Evolutionary conservation across 495 filamentous ascomycete species (phyloP).

Genomic region (Trypethelium eluteriae): DNA sequence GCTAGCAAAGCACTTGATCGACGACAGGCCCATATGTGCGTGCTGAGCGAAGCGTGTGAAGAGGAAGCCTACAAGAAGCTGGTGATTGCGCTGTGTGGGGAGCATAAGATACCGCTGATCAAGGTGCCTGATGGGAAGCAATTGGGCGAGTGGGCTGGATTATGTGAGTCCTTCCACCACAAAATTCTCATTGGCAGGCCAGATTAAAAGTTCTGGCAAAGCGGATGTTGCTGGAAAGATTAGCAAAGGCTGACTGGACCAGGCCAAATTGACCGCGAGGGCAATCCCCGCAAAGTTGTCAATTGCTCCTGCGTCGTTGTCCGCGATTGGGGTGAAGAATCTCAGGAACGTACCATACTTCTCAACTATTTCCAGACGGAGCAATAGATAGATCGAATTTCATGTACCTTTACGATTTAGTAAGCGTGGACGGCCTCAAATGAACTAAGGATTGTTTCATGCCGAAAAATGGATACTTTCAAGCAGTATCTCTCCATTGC

Average conservation of each 20-base stretch:
- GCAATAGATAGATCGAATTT: constrained; percentile 43
- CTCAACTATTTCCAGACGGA: constrained; percentile 99
- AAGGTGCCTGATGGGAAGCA: constrained; percentile 99
- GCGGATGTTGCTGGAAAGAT: background rate
- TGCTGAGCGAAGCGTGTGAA: constrained; percentile 97
- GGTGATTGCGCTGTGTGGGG: constrained; percentile 90
- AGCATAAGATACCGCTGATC: constrained; percentile 99
- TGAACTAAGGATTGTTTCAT: background rate
- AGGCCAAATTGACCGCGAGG: constrained; percentile 98
- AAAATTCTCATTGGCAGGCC: constrained; percentile 12
- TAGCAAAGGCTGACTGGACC: constrained; percentile 9
- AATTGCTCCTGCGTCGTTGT: constrained; percentile 99
- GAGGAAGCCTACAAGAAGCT: constrained; percentile 99
- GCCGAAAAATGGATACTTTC: constrained; percentile 6
- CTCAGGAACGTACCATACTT: constrained; percentile 91
- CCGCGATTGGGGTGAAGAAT: constrained; percentile 99
- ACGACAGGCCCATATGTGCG: constrained; percentile 98
- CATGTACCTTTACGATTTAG: background rate
- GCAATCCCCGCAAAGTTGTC: constrained; percentile 98
- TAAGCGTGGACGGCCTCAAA: background rate
- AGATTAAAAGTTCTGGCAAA: background rate
- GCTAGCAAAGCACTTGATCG: constrained; percentile 95
- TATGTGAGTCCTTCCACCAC: constrained; percentile 63
- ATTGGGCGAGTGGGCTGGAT: constrained; percentile 97
- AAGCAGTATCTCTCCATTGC: background rate